These are phyloP conservation scores for Cyberlindnera galapagoensis DNA, from an alignment of 805 yeast species.

Conservation along the genomic window DNA sequence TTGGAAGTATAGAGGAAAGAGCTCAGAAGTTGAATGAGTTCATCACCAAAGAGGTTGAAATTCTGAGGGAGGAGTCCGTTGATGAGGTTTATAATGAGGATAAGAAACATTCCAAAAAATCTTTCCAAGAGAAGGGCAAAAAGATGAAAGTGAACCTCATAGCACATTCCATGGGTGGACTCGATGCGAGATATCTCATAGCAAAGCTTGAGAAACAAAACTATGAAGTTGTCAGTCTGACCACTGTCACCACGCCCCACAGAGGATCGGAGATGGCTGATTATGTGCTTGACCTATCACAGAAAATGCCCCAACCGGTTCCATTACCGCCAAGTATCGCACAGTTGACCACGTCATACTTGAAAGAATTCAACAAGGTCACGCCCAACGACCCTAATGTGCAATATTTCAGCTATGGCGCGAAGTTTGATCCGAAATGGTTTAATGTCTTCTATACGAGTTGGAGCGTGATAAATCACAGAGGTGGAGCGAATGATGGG, in stretches of 20 bases:
- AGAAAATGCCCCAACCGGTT: slow-evolving; percentile 14
- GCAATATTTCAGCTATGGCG: slow-evolving; percentile 78
- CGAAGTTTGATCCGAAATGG: slow-evolving; percentile 58
- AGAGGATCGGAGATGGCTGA: slow-evolving; percentile 83
- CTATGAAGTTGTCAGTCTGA: slow-evolving; percentile 62
- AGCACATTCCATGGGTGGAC: slow-evolving; percentile 94
- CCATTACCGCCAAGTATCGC: slow-evolving; percentile 40
- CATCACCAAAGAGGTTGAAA: slow-evolving; percentile 29
- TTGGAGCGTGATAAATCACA: slow-evolving; percentile 51
- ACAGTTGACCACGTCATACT: slow-evolving; percentile 55
- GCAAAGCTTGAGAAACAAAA: slow-evolving; percentile 39
- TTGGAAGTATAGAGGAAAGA: slow-evolving; percentile 66
- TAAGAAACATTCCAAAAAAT: slow-evolving; percentile 4
- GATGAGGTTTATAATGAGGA: slow-evolving; percentile 22
- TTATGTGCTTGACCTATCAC: slow-evolving; percentile 37
- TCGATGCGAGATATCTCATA: slow-evolving; percentile 75
- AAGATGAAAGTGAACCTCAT: slow-evolving; percentile 59
- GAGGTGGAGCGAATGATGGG: slow-evolving; percentile 70
- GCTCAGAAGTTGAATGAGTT: slow-evolving; percentile 51
- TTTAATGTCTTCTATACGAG: slow-evolving; percentile 54
- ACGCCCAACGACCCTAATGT: slow-evolving; percentile 55
- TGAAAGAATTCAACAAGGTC: slow-evolving; percentile 46
- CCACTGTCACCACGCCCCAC: slow-evolving; percentile 88
- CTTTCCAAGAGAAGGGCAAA: slow-evolving; percentile 18
- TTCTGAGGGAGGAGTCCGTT: slow-evolving; percentile 16